Evolutionary conservation across 2,329 filamentous ascomycete species (phyloP), one percentile per base, ranked within the genome.

Genomic region (Phoma sp.): DNA sequence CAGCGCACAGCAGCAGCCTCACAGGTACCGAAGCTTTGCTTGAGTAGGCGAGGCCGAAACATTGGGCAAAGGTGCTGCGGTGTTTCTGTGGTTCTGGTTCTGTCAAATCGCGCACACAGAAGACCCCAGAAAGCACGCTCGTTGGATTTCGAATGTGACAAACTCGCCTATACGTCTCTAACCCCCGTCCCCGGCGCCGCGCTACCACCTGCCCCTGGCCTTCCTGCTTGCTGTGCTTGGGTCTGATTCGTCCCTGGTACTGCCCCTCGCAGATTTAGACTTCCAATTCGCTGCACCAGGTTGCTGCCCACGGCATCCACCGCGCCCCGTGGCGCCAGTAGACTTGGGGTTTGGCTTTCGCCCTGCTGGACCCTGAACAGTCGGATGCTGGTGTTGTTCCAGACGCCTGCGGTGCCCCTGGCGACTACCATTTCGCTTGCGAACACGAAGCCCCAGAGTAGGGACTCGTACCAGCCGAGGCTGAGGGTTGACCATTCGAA

Each of bases 401-500:
- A 99, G 1, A 97, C 87, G 7, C 95, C 93, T 29, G 93, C 90
- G 2, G 90, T 93, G 27, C 93, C 93, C 70, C 89, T 93, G 0
- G 89, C 86, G 25, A 93, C 86, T 53, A 92, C 86, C 87, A 96
- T 91, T 77, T 99, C 95, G 66, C 87, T 88, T 25, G 89, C 87
- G 72, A 97, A 98, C 47, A 97, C 86, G 65, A 97, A 90, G 13
- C 91, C 88, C 95, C 95, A 99, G 8, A 99, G 81, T 10, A 98
- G 81, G 4, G 91, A 93, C 75, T 97, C 91, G 73, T 98, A 97
- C 95, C 95, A 98, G 43, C 93, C 93, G 45, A 98, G 81, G 0
- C 91, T 89, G 30, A 96, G 80, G 0, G 90, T 88, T 3, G 92
- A 93, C 93, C 93, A 98, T 76, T 96, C 91, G 68, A 98, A 98